These are phyloP conservation scores for Aspergillus viridinutans DNA, from an alignment of 2,329 filamentous ascomycete genomes.

Conservation along the genomic window DNA sequence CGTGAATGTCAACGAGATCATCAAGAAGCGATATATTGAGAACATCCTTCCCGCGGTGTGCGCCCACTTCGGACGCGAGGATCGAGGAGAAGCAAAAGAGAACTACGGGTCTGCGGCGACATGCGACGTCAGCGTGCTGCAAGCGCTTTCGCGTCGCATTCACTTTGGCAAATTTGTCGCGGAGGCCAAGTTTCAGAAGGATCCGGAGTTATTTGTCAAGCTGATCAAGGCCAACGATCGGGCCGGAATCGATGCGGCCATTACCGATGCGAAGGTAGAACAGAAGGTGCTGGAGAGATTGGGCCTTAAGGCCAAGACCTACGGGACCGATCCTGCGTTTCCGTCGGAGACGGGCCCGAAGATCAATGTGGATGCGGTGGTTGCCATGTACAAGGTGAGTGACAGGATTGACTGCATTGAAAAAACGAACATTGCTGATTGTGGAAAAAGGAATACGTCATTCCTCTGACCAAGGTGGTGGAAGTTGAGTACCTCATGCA, in stretches of 20 bases:
- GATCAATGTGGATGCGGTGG: constrained; percentile 88
- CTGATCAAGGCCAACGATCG: constrained; percentile 79
- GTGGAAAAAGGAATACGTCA: constrained; percentile 63
- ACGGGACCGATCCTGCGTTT: constrained; percentile 80
- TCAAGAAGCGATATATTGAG: constrained; percentile 80
- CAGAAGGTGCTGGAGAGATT: constrained; percentile 84
- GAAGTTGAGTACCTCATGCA: constrained; percentile 99
- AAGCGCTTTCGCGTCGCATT: constrained; percentile 83
- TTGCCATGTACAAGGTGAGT: constrained; percentile 70
- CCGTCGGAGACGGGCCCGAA: constrained; percentile 53
- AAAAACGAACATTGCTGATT: neutral
- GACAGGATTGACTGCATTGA: neutral
- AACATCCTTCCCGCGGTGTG: constrained; percentile 81
- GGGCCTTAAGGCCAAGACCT: constrained; percentile 83
- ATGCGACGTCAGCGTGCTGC: constrained; percentile 83
- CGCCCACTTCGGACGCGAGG: constrained; percentile 65
- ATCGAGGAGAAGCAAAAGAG: constrained; percentile 80
- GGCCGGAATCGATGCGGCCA: constrained; percentile 78
- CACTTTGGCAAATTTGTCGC: constrained; percentile 99
- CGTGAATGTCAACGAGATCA: constrained; percentile 83
- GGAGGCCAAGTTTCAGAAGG: constrained; percentile 86
- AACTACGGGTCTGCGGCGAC: constrained; percentile 94
- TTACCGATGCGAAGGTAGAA: constrained; percentile 86
- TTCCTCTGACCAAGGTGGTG: constrained; percentile 95
- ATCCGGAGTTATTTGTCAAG: constrained; percentile 72